Percentiles rank a stretch among this genome's conserved stretches.
Evolutionary conservation across 2,329 filamentous ascomycete species (phyloP).

Genomic region (Aspergillus glaucus): DNA sequence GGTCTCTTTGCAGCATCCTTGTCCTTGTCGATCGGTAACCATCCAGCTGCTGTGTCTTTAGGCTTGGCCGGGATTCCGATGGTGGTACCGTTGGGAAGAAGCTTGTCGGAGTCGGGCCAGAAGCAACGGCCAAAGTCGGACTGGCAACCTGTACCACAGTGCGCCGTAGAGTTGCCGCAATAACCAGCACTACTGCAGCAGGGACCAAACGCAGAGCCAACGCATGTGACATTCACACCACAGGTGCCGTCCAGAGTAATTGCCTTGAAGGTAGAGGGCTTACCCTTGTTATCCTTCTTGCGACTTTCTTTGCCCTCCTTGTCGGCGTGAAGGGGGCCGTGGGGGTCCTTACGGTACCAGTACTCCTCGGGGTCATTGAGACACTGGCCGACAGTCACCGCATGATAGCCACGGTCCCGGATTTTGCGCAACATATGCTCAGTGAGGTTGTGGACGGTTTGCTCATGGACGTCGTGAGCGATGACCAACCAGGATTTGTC

Average conservation of each 20-base stretch:
- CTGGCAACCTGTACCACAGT: constrained; percentile 29
- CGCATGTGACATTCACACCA: constrained; percentile 27
- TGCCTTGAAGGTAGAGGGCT: constrained; percentile 6
- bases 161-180: constrained; percentile 26
- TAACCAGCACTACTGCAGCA: constrained; percentile 25
- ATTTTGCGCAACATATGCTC: constrained; percentile 33
- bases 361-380: constrained; percentile 31
- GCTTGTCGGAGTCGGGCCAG: neutral
- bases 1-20: neutral
- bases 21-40: neutral
- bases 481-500: constrained; percentile 36
- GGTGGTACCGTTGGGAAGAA: constrained; percentile 7
- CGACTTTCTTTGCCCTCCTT: neutral
- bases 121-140: constrained; percentile 24
- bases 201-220: constrained; percentile 27
- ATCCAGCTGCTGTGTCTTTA: neutral
- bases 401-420: constrained; percentile 25
- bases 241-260: constrained; percentile 30
- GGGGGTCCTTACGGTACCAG: constrained; percentile 38
- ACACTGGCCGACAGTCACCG: constrained; percentile 41
- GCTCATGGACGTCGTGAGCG: constrained; percentile 38
- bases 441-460: constrained; percentile 39
- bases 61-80: constrained; percentile 18
- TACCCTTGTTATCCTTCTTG: neutral
- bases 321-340: constrained; percentile 7